Conservation (phyloP, 75 land plant species). For the Selaginella tamariscina region DNA sequence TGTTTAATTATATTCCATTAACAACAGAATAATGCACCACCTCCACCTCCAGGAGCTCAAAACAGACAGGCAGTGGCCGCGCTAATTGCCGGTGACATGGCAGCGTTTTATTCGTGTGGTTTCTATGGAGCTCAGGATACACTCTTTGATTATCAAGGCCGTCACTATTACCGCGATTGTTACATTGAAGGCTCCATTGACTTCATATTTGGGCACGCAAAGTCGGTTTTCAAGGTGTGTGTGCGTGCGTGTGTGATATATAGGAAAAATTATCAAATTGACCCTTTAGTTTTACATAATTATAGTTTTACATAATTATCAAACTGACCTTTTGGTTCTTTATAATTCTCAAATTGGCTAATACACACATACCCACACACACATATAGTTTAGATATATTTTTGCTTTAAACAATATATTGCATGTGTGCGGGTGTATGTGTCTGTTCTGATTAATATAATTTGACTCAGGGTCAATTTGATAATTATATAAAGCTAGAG, state of each 20-base stretch:
- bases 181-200: conserved; percentile 82
- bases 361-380: too few relatives aligned
- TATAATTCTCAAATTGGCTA: too few relatives aligned
- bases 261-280: too few relatives aligned
- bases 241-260: not conserved
- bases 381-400: too few relatives aligned
- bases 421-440: too few relatives aligned
- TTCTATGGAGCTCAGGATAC: conserved; percentile 77
- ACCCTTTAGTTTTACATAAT: too few relatives aligned
- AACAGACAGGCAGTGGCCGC: conserved; percentile 68
- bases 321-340: too few relatives aligned
- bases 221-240: conserved; percentile 54
- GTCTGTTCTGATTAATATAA: not conserved
- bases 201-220: conserved; percentile 74
- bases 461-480: not conserved
- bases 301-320: too few relatives aligned
- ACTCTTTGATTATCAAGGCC: conserved; percentile 63
- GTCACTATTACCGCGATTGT: conserved; percentile 70
- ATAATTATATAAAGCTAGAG: too few relatives aligned
- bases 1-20: not conserved
- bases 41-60: conserved; percentile 27
- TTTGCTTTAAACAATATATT: too few relatives aligned
- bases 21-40: conserved; percentile 60
- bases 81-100: conserved; percentile 55
- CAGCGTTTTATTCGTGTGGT: conserved; percentile 73